Base-by-base conservation (phyloP, 108 stramenopile species). In the Cyclotella sp. region DNA sequence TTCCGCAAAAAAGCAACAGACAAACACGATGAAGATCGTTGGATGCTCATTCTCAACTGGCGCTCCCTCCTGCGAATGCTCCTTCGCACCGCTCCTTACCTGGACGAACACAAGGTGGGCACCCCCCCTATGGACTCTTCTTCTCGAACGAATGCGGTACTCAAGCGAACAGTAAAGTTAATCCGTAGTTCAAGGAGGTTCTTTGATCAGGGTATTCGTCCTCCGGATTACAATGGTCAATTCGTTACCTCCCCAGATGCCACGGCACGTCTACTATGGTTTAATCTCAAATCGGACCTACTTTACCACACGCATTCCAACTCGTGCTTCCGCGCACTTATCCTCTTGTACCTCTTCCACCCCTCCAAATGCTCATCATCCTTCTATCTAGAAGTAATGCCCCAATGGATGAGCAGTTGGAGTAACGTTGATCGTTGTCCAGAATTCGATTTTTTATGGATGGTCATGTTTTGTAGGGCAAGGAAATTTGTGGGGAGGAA, bases 381-480 rank as follows among this genome's bases (percentile, higher is more conserved):
- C 28, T 95, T 82, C 76, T 94, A 97, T 70, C 9, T 58, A 14
- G 70, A 86, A 76, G 77, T 93, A 10, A 49, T 95, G 76, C 93
- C 93, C 15, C 24, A 68, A 11, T 92, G 94, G 90, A 74, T 85
- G 73, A 82, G 91, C n/a, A 61, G 88, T 68, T 93, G 93, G 93
- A 84, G 88, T 22, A 92, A 86, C 34, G 83, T 94, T 34, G 92
- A 94, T 84, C 90, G 91, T 18, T 95, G 93, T 82, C 93, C 92
- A 0, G 96, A 95, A 54, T 90, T 77, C 62, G 96, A 97, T 59
- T 92, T 83, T 78, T 72, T 93, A 44, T 97, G 93, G 92, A 79
- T 97, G 68, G 84, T 88, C 26, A 63, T 97, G 61, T 89, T 97
- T 70, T 87, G 89, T 62, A 75, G 96, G 53, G 90, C 92, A 9